Evolutionary conservation across 495 filamentous ascomycete species (phyloP), one percentile per base, ranked within the genome.

Genomic region (Penicillium turbatum): DNA sequence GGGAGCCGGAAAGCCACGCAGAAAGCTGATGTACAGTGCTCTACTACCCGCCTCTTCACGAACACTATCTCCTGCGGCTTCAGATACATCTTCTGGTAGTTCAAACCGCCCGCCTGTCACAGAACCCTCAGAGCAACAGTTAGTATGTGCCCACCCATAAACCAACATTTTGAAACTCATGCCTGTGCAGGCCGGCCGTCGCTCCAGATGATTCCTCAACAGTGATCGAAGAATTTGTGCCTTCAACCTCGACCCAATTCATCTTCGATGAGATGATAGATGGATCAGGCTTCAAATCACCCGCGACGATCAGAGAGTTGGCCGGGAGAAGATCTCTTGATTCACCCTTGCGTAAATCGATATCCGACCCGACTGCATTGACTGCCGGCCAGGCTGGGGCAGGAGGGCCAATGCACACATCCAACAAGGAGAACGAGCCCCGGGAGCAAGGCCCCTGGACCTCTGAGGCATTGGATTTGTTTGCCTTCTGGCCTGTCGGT

Each of bases 401-500:
- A 10, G 53, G 60, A n/a, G 64, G 53, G 30, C 58, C 63, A 11
- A 51, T 63, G 6, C 62, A 61, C 39, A 41, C 56, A 3, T 24
- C 29, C 0, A 40, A 48, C 0, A 48, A 64, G 10, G 54, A 57
- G n/a, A 37, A 41, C 11, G 49, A 56, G 24, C 46, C 42, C 3
- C 31, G 26, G 15, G 68, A 68, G 38, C 61, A 67, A 51, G 71
- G 78, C 0, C 75, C 79, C 6, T 86, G 82, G 82, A 82, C 81
- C 15, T 65, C 70, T 0, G 82, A 86, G 60, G 82, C 81, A 6
- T 72, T 75, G 46, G 79, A 86, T 60, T 60, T 86, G 16, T 83
- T 85, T 58, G 80, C 79, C 19, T 85, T 80, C 42, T 77, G 74
- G 74, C 74, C 72, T 10, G 66, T 63, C 5, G 72, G 70, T 10